Base-by-base conservation (phyloP, 148 eudicot species). In the Chenopodium formosanum region DNA sequence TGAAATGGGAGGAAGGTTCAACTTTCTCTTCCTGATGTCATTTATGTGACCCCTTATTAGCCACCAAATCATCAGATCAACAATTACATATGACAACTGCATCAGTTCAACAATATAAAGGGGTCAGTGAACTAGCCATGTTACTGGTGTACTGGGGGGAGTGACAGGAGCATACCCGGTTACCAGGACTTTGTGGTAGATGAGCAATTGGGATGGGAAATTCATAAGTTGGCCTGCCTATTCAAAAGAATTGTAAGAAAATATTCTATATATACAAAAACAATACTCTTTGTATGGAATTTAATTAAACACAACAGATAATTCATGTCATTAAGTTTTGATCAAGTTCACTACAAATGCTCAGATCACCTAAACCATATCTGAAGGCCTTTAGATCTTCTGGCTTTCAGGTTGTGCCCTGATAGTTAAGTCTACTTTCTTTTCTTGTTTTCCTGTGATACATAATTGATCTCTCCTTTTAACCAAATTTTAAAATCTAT, bases 51-150 rank as follows among this genome's bases (percentile, higher is more conserved):
- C 89, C 86, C 98, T 88, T 81, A 87, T 90, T 80, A 90, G 85
- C 97, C 98, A 94, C 98, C 99, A 96, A 80, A 94, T 84, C 75
- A 91, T 79, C 85, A 94, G 88, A 85, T 96, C 99, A 81, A 94
- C 92, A 74, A 94, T 79, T 77, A 91, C 86, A 82, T 96, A 96
- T n/a, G 98, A 92, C 65, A 93, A 89, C 99, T 96, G 94, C 82
- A 89, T 73, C 80, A 75, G 10, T 66, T 82, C 50, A 65, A 80
- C 64, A 66, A 27, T 40, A 81, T 14, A 82, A 50, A 25, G 19
- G 63, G 14, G 27, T 67, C 63, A 81, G 70, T 52, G 32, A 34
- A 69, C 62, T 22, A 79, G 27, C 14, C n/a, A 17, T 4, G 29
- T 68, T 4, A 50, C 40, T 9, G 12, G 27, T 25, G 84, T 69